Evolutionary conservation across 176 grass and related monocot species (phyloP).

Genomic region (Alopecurus myosuroides): DNA sequence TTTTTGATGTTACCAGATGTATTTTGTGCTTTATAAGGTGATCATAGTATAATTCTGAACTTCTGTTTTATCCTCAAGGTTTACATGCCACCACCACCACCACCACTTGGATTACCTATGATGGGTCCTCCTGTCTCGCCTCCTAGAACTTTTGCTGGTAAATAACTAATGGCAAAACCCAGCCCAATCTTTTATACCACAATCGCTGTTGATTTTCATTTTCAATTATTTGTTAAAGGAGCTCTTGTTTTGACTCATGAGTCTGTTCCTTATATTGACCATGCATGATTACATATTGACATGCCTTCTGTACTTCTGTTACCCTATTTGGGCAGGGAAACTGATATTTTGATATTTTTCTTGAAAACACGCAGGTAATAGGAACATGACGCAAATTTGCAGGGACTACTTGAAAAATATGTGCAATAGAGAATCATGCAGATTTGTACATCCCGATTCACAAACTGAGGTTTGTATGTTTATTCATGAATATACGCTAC

Average conservation of each 20-base stretch:
- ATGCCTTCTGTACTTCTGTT: not conserved
- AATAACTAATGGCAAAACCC: not conserved
- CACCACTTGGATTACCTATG: slow-evolving; percentile 40
- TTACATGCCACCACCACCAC: slow-evolving; percentile 44
- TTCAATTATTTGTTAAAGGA: not conserved
- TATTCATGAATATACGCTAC: not conserved
- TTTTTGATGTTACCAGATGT: not conserved
- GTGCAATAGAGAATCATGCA: slow-evolving; percentile 60
- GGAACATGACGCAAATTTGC: slow-evolving; percentile 34
- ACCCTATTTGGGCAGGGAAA: not conserved
- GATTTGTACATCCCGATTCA: slow-evolving; percentile 46
- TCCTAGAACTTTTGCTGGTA: slow-evolving; percentile 42
- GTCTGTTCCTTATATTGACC: not conserved
- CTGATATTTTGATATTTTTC: not conserved
- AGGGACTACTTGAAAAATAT: slow-evolving; percentile 76
- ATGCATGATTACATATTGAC: not conserved
- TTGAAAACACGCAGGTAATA: slow-evolving; percentile 31
- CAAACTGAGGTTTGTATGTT: slow-evolving; percentile 31
- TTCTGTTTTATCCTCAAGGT: slow-evolving; percentile 20
- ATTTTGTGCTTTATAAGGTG: not conserved
- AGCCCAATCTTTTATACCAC: not conserved
- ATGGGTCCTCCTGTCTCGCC: slow-evolving; percentile 33
- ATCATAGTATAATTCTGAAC: slow-evolving; percentile 3
- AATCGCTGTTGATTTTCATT: not conserved
- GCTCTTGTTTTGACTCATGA: not conserved